A percentile compares a stretch with the other conserved stretches of the same genome.
Conservation (phyloP, 495 filamentous ascomycete genomes). For the Aspergillus wentii region DNA sequence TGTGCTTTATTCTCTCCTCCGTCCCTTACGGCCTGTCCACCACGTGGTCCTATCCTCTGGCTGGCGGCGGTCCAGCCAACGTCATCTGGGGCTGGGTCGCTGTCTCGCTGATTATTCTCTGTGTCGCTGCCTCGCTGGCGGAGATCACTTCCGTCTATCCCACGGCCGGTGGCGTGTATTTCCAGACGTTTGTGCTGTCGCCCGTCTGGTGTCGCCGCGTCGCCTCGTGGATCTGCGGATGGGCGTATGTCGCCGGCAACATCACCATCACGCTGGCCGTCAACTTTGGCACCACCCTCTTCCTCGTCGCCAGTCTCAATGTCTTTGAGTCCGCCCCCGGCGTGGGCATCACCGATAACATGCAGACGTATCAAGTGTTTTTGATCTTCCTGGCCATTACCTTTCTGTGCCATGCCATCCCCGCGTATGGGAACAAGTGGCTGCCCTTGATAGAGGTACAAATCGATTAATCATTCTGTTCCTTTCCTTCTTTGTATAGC, state of each 20-base stretch:
- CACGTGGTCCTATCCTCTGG: slow-evolving; percentile 55
- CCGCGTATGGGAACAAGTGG: slow-evolving; percentile 20
- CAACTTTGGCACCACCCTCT: slow-evolving; percentile 23
- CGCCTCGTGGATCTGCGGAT: slow-evolving; percentile 63
- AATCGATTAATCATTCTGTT: slow-evolving; percentile 20
- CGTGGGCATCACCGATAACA: slow-evolving; percentile 15
- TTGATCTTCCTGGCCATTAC: slow-evolving; percentile 58
- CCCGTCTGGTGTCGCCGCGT: slow-evolving; percentile 46
- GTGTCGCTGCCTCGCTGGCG: slow-evolving; percentile 57
- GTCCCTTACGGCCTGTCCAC: slow-evolving; percentile 58
- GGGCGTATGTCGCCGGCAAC: slow-evolving; percentile 65
- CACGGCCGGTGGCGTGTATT: slow-evolving; percentile 57
- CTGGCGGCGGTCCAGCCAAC: slow-evolving; percentile 51
- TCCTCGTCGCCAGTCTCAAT: slow-evolving; percentile 20
- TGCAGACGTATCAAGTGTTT: slow-evolving; percentile 38
- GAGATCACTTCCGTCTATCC: slow-evolving; percentile 66
- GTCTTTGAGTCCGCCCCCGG: slow-evolving; percentile 31
- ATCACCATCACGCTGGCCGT: slow-evolving; percentile 43
- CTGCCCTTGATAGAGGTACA: slow-evolving; percentile 37
- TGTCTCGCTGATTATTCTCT: slow-evolving; percentile 57
- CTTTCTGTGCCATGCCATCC: slow-evolving; percentile 27
- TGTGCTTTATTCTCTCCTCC: slow-evolving; percentile 44
- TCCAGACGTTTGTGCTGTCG: slow-evolving; percentile 56
- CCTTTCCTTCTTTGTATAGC: too few relatives aligned
- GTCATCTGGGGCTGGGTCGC: slow-evolving; percentile 60